Evolutionary conservation across 257 asterid species (phyloP).

Genomic region (Pogostemon cablin): DNA sequence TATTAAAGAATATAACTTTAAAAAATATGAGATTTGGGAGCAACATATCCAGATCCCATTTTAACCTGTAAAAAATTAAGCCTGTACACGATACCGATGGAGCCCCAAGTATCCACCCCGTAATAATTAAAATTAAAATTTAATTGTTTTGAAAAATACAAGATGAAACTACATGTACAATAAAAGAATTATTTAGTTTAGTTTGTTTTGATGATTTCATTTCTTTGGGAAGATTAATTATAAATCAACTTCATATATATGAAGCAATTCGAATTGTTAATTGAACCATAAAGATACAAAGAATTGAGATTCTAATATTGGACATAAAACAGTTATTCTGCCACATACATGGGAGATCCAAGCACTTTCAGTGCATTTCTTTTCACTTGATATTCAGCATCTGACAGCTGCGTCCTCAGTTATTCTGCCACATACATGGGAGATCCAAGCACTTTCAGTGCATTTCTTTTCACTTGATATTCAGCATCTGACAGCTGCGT

Average conservation of each 20-base stretch:
- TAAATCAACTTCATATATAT: neutral
- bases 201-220: neutral
- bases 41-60: no score
- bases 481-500: constrained; percentile 50
- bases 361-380: no score
- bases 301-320: constrained; percentile 11
- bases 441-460: constrained; percentile 68
- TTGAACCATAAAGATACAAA: constrained; percentile 1
- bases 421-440: constrained; percentile 63
- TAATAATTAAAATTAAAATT: no score
- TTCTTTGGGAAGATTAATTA: neutral
- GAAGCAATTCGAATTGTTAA: neutral
- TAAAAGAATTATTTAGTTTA: no score
- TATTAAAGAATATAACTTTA: no score
- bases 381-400: constrained; percentile 46
- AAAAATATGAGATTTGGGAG: no score
- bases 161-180: no score
- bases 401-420: constrained; percentile 42
- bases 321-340: constrained; percentile 55
- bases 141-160: no score
- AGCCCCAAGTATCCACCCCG: no score
- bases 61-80: no score
- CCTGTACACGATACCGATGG: no score
- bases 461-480: constrained; percentile 42
- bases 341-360: constrained; percentile 49